Evolutionary conservation across 345 rosid species (phyloP), one percentile per base, ranked within the genome.

Genomic region (Combretum micranthum): DNA sequence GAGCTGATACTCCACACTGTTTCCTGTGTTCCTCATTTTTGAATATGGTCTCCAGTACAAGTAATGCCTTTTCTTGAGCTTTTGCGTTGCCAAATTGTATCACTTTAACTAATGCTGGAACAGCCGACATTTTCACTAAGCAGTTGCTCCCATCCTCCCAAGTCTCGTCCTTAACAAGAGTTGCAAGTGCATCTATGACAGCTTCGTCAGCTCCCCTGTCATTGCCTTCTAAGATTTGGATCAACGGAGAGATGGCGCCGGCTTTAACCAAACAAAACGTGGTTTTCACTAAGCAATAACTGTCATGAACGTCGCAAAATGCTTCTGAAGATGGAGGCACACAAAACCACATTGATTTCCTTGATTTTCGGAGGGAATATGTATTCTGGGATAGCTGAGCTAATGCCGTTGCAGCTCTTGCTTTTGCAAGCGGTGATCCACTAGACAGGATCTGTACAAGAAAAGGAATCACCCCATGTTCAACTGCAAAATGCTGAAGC

Each of bases 201-300:
- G 83, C 76, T 72, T 80, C 93, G 60, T 78, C 79, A 0, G 81
- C 83, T 65, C 69, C 84, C 64, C 80, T 71, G 20, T 76, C 81
- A 6, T 62, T 20, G 3, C 83, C 80, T 64, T 73, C 79, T 64
- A 85, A 39, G 26, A 69, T 52, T 50, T 66, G 76, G 68, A 83
- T 54, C 57, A 85, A 37, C 11, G 83, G 79, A 56, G 72, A 20
- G 18, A 78, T 21, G 0, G 88, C 88, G 4, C 82, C 76, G 1
- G 88, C 81, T 71, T 83, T 80, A 55, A 83, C 80, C 62, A 85
- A 52, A 68, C 93, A 85, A 54, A 85, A 77, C 20, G 83, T 80
- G 59, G 23, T 71, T 50, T 71, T 85, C 25, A 71, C 77, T 17
- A 11, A 16, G 69, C 93, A 85, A 37, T 62, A 57, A 3, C 77